Base-by-base conservation (phyloP, 1,284 basidiomycete genomes). In the Cryptococcus amylolentus region DNA sequence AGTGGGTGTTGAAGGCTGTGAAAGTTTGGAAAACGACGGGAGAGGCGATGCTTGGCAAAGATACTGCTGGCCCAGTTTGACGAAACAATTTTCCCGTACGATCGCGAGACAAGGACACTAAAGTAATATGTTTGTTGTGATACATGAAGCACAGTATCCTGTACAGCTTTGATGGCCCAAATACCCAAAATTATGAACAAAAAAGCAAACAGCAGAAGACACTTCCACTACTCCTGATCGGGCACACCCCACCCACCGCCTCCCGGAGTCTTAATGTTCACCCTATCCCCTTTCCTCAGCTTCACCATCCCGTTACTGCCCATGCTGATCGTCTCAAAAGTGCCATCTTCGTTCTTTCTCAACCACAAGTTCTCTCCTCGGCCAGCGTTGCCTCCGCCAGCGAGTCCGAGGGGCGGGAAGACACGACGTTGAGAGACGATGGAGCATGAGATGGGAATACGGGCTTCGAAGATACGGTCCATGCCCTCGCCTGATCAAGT, bases 301-400 rank as follows among this genome's bases (percentile, higher is more conserved):
- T 84, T 85, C 40, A 91, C 84, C 0, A 89, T 90, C 41, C 88
- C 88, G 73, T 96, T 96, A 16, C 91, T 91, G 23, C 92, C 92
- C 49, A 96, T 85, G 69, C 92, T 95, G 67, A 96, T 35, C 31
- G 31, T 88, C n/a, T 49, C 56, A 13, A 41, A 57, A 42, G 47
- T 51, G 27, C 55, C 55, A 5, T 56, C 43, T 27, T 49, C 49
- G 31, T 48, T 39, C 9, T 43, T 35, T 35, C 54, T 54, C 56
- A 94, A 79, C 94, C 94, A 98, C 20, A 88, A 85, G 73, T 98
- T 98, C 49, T 85, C 82, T 0, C 94, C 94, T 58, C 88, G 77
- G 50, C 77, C 80, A 9, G 87, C 94, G 5, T 85, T 81, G 16
- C 83, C 84, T 10, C 95, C 95, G 9, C 94, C 94, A 63, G 88